Base-by-base conservation (phyloP, 2,329 filamentous ascomycete species). In the Trichoderma polysporum region DNA sequence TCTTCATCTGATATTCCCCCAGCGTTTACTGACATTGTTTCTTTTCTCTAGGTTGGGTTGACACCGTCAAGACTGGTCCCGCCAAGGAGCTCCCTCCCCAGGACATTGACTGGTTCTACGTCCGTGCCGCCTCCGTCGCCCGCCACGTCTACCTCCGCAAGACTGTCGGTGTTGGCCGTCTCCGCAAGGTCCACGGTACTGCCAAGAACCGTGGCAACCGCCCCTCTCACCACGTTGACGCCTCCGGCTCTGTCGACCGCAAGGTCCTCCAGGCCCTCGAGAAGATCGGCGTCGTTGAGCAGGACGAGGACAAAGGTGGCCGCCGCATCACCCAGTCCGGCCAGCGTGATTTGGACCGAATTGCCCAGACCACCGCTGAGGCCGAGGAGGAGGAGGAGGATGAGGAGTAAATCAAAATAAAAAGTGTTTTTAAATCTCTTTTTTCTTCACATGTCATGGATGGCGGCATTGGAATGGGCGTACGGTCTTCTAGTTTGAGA, bases 91-190 rank as follows among this genome's bases (percentile, higher is more conserved):
- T 99, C 76, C 94, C 94, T 79, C 95, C 94, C 79, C 94, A 98
- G 89, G 91, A 94, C 83, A 92, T 94, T 81, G 95, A 99, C 89
- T 99, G 95, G 95, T 96, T 89, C 87, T 92, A 90, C 84, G 83
- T 89, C 81, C 94, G 95, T 80, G 94, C 94, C 78, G 95, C 95
- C 77, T 90, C 94, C 74, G 91, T 99, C 80, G 95, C 95, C 79
- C 93, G 94, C 80, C 94, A 98, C 88, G 90, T 99, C 87, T 99
- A 99, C 89, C 88, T 99, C 83, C 92, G 95, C 86, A 99, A 99
- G 89, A 97, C 94, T 72, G 94, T 99, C 80, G 95, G 95, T 88
- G 93, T 99, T 76, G 95, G 95, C 84, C 93, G 95, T 80, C 90
- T 99, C 77, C 91, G 94, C 83, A 97, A 97, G 87, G 91, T 91